These are phyloP conservation scores for Rhynchospora breviuscula DNA, from an alignment of 176 grass and related monocot species.

Conservation along the genomic window DNA sequence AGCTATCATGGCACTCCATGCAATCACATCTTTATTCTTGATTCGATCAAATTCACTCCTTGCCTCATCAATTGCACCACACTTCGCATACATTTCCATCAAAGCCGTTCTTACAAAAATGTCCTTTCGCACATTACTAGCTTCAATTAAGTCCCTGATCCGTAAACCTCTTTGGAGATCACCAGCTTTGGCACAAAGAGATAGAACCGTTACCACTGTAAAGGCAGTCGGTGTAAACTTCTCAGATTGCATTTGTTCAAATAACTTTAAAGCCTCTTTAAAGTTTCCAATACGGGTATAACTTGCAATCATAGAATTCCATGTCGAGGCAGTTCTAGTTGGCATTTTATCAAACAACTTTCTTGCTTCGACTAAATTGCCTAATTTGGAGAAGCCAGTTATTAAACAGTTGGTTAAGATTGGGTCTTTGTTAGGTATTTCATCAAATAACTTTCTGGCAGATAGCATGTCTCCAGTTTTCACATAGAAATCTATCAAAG, in stretches of 20 bases:
- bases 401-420: conserved; percentile 85
- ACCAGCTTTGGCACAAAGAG: conserved; percentile 64
- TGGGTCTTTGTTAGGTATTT: conserved; percentile 48
- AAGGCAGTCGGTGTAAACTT: conserved; percentile 55
- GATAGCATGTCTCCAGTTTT: conserved; percentile 54
- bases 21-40: conserved; percentile 54
- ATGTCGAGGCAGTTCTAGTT: conserved; percentile 57
- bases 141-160: conserved; percentile 31
- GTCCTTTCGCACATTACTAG: conserved; percentile 39
- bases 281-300: conserved; percentile 51
- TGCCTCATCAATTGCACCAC: conserved; percentile 61
- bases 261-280: conserved; percentile 52
- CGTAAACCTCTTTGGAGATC: conserved; percentile 47
- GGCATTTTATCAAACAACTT: conserved; percentile 62
- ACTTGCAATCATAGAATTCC: conserved; percentile 84
- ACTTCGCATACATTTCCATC: conserved; percentile 83
- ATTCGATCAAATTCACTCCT: conserved; percentile 61
- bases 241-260: conserved; percentile 54
- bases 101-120: conserved; percentile 69
- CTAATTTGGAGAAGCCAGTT: conserved; percentile 61
- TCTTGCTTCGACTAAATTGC: conserved; percentile 41
- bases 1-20: conserved; percentile 84
- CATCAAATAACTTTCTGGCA: conserved; percentile 47
- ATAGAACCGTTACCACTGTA: conserved; percentile 58
- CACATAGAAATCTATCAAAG: conserved; percentile 83